Base-by-base conservation (phyloP, 371 early-diverging fungal genomes). In the Lichtheimia ramosa region DNA sequence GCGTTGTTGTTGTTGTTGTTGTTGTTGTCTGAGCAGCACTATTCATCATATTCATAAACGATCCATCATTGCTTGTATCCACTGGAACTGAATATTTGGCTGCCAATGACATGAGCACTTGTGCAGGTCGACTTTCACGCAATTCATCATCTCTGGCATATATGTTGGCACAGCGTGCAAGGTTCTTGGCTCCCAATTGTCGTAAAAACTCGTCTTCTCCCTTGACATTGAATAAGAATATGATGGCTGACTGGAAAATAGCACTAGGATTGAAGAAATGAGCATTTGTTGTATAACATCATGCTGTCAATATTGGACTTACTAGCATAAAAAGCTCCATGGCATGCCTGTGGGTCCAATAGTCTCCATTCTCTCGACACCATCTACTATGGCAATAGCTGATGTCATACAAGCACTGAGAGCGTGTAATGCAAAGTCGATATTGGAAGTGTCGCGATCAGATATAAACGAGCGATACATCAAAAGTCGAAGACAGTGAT, bases 151-250 rank as follows among this genome's bases (percentile, higher is more conserved):
- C 69, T 5, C 43, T 48, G 20, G 42, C 15, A 21, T 61, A 66
- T 1, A 69, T 18, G 3, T 34, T 46, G 2, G 73, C 43, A 42
- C 73, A 76, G 42, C 65, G 60, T 3, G 54, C 34, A 14, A 76
- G 39, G 28, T 70, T 58, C 6, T 54, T 51, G 23, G 21, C 55
- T 8, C 73, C 71, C 53, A 70, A 59, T 13, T 63, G 62, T 3
- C 55, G 59, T 5, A 70, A 15, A 24, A 40, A 52, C 4, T 51
- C 52, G 16, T 73, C 73, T 18, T 69, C 68, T 6, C 73, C 67
- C 54, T 69, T 73, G 15, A 73, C 68, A 43, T 71, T 73, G 51
- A 73, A 71, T 24, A 78, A 56, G 56, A 78, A 74, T 18, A 78
- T 66, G 42, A 74, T 73, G 16, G 75, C 70, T 18, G 74, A 69